Evolutionary conservation across 768 basidiomycete species (phyloP).

Genomic region (Termitomyces sp.): DNA sequence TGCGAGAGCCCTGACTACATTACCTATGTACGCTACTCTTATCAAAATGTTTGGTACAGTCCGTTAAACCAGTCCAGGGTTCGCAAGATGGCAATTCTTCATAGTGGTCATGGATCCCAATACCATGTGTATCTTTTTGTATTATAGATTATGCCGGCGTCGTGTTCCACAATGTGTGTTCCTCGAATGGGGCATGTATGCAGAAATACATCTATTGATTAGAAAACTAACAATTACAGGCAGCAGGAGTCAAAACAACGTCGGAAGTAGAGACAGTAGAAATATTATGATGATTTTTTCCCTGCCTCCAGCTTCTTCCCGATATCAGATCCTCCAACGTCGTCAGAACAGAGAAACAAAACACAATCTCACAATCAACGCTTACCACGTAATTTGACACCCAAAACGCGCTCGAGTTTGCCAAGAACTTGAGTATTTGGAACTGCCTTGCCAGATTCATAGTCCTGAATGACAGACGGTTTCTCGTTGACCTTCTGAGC

Average conservation of each 20-base stretch:
- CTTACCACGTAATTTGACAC: conserved; percentile 86
- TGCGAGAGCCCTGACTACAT: conserved; percentile 96
- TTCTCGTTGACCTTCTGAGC: conserved; percentile 94
- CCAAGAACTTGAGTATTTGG: conserved; percentile 82
- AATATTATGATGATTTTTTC: conserved; percentile 58
- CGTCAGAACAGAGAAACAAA: neutral
- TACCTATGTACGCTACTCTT: conserved; percentile 39
- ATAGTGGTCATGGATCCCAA: conserved; percentile 2
- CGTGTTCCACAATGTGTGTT: neutral
- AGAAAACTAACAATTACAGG: conserved; percentile 20
- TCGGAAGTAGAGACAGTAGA: conserved; percentile 24
- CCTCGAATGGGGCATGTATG: neutral
- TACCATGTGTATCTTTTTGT: neutral
- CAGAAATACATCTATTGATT: conserved; percentile 9
- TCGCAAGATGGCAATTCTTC: conserved; percentile 19
- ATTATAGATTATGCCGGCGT: neutral
- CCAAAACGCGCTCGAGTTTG: conserved; percentile 83
- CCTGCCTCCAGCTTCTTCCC: conserved; percentile 80
- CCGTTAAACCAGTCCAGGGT: conserved; percentile 12
- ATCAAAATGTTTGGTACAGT: neutral
- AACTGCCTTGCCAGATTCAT: conserved; percentile 83
- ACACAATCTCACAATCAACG: conserved; percentile 3
- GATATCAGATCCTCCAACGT: conserved; percentile 60
- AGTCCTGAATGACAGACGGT: conserved; percentile 81
- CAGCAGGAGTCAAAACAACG: conserved; percentile 16